Evolutionary conservation across 2,329 filamentous ascomycete species (phyloP).

Genomic region (Metarhizium guizhouense): DNA sequence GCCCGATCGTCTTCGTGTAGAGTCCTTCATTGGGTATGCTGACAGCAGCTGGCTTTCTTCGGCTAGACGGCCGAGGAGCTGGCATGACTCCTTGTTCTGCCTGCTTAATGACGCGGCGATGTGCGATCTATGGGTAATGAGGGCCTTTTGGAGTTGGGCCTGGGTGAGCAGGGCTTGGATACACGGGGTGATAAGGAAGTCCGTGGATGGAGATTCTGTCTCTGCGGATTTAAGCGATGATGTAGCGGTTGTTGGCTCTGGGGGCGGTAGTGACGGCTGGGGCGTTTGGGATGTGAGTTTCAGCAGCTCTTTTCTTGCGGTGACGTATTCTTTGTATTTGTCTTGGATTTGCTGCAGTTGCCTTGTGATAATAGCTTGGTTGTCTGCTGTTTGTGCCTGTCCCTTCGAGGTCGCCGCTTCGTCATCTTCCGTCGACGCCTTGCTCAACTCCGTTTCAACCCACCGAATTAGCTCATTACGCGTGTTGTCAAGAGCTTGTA

Average conservation of each 20-base stretch:
- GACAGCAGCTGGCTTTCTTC: slow-evolving; percentile 56
- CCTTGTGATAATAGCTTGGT: slow-evolving; percentile 23
- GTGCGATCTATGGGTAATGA: slow-evolving; percentile 51
- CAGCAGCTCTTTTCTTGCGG: slow-evolving; percentile 39
- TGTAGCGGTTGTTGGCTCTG: not conserved
- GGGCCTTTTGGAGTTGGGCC: slow-evolving; percentile 46
- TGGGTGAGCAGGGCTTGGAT: slow-evolving; percentile 43
- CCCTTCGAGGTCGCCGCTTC: slow-evolving; percentile 18
- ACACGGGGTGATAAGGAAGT: slow-evolving; percentile 46
- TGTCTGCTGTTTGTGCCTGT: slow-evolving; percentile 11
- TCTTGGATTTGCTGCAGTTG: slow-evolving; percentile 39
- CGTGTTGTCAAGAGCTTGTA: slow-evolving; percentile 45
- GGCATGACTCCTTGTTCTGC: slow-evolving; percentile 40
- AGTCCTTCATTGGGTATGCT: slow-evolving; percentile 34
- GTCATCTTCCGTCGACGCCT: slow-evolving; percentile 31
- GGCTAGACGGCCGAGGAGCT: slow-evolving; percentile 43
- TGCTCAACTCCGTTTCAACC: slow-evolving; percentile 54
- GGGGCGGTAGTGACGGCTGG: slow-evolving; percentile 15
- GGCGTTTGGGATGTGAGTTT: slow-evolving; percentile 25
- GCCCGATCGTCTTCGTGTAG: slow-evolving; percentile 25
- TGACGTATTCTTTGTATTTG: slow-evolving; percentile 46
- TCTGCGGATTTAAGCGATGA: slow-evolving; percentile 6
- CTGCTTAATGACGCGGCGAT: slow-evolving; percentile 40
- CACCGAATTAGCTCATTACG: slow-evolving; percentile 53
- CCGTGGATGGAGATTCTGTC: slow-evolving; percentile 14